Percentiles rank a stretch among this genome's conserved stretches.
Evolutionary conservation across 2,329 filamentous ascomycete genomes (phyloP).

Genomic region (Colletotrichum echinochloae): DNA sequence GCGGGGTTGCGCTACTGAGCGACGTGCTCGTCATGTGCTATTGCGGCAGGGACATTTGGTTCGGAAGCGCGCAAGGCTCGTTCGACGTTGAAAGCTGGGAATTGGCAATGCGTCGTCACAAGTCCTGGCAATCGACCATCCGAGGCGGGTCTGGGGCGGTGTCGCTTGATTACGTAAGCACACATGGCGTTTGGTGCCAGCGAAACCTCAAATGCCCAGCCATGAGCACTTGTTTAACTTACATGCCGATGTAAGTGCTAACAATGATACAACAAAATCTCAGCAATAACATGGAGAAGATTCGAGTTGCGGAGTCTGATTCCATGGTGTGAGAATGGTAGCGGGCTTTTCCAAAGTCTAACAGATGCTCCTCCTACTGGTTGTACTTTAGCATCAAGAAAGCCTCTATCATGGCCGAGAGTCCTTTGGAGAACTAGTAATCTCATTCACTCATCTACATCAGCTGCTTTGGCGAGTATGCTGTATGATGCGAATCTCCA

Average conservation of each 20-base stretch:
- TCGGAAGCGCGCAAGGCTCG: neutral
- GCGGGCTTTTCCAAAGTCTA: neutral
- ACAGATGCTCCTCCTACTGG: neutral
- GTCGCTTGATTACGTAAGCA: neutral
- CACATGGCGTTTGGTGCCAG: too few species aligned
- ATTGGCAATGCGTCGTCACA: neutral
- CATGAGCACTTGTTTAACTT: too few species aligned
- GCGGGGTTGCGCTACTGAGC: slow-evolving; percentile 19
- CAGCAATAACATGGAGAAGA: neutral
- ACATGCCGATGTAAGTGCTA: too few species aligned
- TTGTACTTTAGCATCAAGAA: too few species aligned
- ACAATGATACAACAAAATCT: neutral
- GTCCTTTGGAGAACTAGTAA: too few species aligned
- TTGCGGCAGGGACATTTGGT: slow-evolving; percentile 20
- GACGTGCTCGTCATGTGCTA: slow-evolving; percentile 24
- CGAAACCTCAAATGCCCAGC: too few species aligned
- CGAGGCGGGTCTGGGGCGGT: neutral
- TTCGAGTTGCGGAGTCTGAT: neutral
- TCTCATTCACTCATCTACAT: too few species aligned
- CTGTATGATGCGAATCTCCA: neutral
- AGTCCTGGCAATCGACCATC: neutral
- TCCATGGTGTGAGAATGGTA: neutral
- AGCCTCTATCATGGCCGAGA: too few species aligned
- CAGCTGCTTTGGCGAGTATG: too few species aligned
- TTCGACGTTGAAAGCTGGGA: neutral